Evolutionary conservation across 305 asterid genomes (phyloP).

Genomic region (Solanum hybrid): DNA sequence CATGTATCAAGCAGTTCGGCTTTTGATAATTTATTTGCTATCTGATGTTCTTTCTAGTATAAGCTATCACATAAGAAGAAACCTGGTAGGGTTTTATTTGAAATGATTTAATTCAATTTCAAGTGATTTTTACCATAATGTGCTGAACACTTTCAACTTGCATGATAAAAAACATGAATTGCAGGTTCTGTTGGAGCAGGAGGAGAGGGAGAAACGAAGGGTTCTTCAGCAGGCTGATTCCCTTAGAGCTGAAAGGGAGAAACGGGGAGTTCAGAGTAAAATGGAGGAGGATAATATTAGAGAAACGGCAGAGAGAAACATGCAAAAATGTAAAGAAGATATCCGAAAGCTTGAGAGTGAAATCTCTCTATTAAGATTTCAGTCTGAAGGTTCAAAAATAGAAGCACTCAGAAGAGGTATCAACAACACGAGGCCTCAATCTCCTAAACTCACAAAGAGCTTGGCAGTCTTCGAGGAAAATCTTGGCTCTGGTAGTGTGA

Average conservation of each 20-base stretch:
- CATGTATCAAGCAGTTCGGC: neutral
- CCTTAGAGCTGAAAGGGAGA: slow-evolving; percentile 28
- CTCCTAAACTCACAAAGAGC: slow-evolving; percentile 24
- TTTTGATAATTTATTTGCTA: neutral
- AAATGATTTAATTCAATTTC: neutral
- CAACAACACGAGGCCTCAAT: slow-evolving; percentile 6
- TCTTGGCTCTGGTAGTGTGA: slow-evolving; percentile 21
- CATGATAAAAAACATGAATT: neutral
- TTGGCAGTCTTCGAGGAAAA: slow-evolving; percentile 32
- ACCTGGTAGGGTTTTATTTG: neutral
- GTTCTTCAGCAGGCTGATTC: slow-evolving; percentile 14
- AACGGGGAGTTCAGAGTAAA: slow-evolving; percentile 19
- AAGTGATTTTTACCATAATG: neutral
- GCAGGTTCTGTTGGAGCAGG: slow-evolving; percentile 53
- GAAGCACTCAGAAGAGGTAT: slow-evolving; percentile 42
- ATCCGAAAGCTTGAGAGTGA: slow-evolving; percentile 34
- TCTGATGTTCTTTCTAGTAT: neutral
- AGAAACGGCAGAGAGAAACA: slow-evolving; percentile 26
- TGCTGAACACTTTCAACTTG: neutral
- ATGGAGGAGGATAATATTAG: slow-evolving; percentile 34
- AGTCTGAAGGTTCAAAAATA: slow-evolving; percentile 37
- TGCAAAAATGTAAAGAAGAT: slow-evolving; percentile 25
- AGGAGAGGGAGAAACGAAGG: slow-evolving; percentile 47
- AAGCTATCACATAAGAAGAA: neutral
- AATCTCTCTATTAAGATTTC: slow-evolving; percentile 38